Conservation (phyloP, 768 basidiomycete genomes). For the Psilocybe azurescens region DNA sequence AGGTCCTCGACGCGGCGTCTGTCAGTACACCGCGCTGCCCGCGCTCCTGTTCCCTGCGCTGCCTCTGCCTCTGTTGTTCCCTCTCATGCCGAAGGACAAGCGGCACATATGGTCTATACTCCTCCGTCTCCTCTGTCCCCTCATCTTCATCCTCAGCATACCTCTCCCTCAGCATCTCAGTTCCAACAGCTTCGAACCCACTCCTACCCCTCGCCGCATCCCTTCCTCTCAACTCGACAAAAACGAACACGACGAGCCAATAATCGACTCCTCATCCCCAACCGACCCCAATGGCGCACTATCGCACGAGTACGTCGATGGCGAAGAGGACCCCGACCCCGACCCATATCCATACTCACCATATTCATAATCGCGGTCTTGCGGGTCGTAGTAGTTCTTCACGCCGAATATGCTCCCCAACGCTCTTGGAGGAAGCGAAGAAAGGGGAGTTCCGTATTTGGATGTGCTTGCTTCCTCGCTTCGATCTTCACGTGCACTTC, state of each 20-base stretch:
- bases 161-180: too few relatives aligned
- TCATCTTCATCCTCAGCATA: too few relatives aligned
- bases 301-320: conserved; percentile 12
- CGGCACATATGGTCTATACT: background rate
- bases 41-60: background rate
- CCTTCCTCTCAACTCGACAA: background rate
- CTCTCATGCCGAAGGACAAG: background rate
- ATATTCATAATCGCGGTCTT: background rate
- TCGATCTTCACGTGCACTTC: background rate
- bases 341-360: background rate
- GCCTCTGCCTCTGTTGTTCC: background rate
- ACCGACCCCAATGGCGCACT: background rate
- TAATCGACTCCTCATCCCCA: background rate
- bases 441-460: too few relatives aligned
- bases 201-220: background rate
- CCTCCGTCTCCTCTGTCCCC: background rate
- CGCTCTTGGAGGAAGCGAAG: background rate
- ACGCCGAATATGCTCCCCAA: background rate
- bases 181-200: too few relatives aligned
- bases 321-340: background rate
- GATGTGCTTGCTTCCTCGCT: too few relatives aligned
- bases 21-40: too few relatives aligned
- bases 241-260: background rate
- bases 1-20: background rate
- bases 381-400: background rate